Conservation (phyloP, 1,284 basidiomycete species). For the Bjerkandera adusta region DNA sequence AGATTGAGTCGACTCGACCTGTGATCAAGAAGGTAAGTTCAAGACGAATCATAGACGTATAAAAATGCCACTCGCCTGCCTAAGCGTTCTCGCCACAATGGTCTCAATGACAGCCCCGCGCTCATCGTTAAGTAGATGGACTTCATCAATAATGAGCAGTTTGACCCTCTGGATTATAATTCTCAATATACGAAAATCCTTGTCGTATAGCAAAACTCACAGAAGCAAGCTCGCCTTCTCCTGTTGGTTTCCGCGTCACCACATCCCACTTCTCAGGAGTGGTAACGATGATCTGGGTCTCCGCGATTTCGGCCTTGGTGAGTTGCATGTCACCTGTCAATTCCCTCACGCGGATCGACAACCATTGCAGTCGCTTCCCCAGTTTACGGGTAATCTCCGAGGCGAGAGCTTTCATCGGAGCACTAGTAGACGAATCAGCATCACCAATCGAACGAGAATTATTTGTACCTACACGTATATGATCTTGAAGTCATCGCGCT, state of each 20-base stretch:
- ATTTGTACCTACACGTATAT: conserved; percentile 81
- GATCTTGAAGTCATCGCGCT: conserved; percentile 85
- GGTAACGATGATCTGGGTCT: conserved; percentile 98
- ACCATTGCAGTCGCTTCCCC: conserved; percentile 87
- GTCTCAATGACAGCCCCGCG: conserved; percentile 98
- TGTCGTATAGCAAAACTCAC: conserved; percentile 42
- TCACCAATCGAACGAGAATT: background rate
- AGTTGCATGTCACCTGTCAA: conserved; percentile 99
- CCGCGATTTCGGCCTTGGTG: conserved; percentile 90
- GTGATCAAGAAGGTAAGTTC: conserved; percentile 6
- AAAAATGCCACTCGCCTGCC: conserved; percentile 79
- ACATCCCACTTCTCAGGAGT: conserved; percentile 99
- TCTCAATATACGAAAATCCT: background rate
- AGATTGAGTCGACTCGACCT: conserved; percentile 97
- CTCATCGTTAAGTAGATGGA: conserved; percentile 97
- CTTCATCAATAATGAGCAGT: conserved; percentile 97
- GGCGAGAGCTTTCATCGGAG: conserved; percentile 98
- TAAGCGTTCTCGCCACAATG: conserved; percentile 93
- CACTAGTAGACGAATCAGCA: conserved; percentile 43
- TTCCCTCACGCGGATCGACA: conserved; percentile 86
- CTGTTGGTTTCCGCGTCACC: conserved; percentile 95
- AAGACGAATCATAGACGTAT: background rate
- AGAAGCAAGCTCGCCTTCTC: conserved; percentile 92
- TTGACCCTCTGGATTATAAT: conserved; percentile 71
- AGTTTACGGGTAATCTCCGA: conserved; percentile 96